Evolutionary conservation across 257 asterid species (phyloP), one percentile per base, ranked within the genome.

Genomic region (Asclepias syriaca): DNA sequence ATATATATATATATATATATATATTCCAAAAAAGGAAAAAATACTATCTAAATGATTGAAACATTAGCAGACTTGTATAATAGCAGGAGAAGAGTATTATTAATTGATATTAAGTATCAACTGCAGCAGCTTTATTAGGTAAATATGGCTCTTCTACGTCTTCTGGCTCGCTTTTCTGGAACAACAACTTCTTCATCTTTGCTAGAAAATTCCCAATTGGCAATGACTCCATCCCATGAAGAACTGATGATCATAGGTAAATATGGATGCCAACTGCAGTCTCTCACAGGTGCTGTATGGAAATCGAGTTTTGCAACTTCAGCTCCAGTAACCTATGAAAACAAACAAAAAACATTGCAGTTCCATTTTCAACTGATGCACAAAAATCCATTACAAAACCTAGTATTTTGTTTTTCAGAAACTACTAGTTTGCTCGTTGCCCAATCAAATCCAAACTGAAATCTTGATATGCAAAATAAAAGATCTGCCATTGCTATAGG

Each of bases 261-360:
- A 82, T 63, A 80, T 8, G 99, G 99, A 80, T 91, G 99, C 98
- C 98, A 94, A 69, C 82, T 90, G 86, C 98, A 91, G 85, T 94
- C 99, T 51, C 99, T 80, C 9, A 91, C 92, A 0, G 93, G 86
- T 68, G 81, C 96, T 29, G 86, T 85, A 29, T 94, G 99, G 82
- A 76, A 94, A 63, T 86, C 91, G 32, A 94, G 96, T 72, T 76
- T 87, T 16, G 87, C 90, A 34, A 86, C 95, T 79, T 74, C 86
- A 56, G 29, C 72, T 21, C 97, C 91, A 70, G 87, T 91, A 77
- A 89, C 83, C 99, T 94, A 67, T 64, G 63, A 55, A 60, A 39
- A 64, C 27, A 24, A 24, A 24, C 27, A 24, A 24, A 24, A 24
- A 24, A 48, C 50, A 34, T 18, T 14, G 70, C 55, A 43, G 12